phyloP scores from a whole-genome alignment of 2,329 filamentous ascomycete species.

The Coleophoma cylindrospora region DNA sequence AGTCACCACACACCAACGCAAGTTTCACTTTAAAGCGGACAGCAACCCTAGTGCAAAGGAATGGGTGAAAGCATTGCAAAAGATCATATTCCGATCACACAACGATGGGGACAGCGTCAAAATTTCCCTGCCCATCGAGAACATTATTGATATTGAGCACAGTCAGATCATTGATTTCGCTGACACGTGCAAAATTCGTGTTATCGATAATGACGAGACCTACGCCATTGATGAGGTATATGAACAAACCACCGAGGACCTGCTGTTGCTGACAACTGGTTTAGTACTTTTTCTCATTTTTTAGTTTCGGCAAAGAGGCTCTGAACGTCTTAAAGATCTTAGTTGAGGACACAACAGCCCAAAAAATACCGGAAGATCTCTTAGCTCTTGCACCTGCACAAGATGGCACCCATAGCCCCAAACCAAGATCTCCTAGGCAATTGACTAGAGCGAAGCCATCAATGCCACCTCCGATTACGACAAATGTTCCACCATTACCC shows the following conservation, averaged over 20 bases:
- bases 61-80: slow-evolving; percentile 91
- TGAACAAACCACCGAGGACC: slow-evolving; percentile 1
- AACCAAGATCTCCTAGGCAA: slow-evolving; percentile 17
- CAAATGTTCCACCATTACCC: slow-evolving; percentile 30
- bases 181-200: slow-evolving; percentile 88
- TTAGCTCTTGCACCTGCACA: slow-evolving; percentile 10
- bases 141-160: slow-evolving; percentile 89
- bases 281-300: slow-evolving; percentile 95
- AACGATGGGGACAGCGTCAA: slow-evolving; percentile 98
- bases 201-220: slow-evolving; percentile 90
- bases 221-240: slow-evolving; percentile 89
- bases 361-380: slow-evolving; percentile 25
- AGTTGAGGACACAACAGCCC: slow-evolving; percentile 26
- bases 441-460: slow-evolving; percentile 10
- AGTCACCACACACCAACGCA: slow-evolving; percentile 76
- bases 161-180: slow-evolving; percentile 87
- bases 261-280: neutral
- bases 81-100: slow-evolving; percentile 91
- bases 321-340: slow-evolving; percentile 62
- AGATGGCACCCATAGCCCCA: slow-evolving; percentile 15
- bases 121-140: slow-evolving; percentile 83
- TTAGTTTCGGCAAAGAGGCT: slow-evolving; percentile 78
- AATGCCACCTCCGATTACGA: slow-evolving; percentile 13
- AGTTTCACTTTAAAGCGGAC: slow-evolving; percentile 85
- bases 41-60: slow-evolving; percentile 84